Percentiles rank a stretch among this genome's conserved stretches.
phyloP scores from a whole-genome alignment of 768 basidiomycete species.

The Russula griseocarnosa region DNA sequence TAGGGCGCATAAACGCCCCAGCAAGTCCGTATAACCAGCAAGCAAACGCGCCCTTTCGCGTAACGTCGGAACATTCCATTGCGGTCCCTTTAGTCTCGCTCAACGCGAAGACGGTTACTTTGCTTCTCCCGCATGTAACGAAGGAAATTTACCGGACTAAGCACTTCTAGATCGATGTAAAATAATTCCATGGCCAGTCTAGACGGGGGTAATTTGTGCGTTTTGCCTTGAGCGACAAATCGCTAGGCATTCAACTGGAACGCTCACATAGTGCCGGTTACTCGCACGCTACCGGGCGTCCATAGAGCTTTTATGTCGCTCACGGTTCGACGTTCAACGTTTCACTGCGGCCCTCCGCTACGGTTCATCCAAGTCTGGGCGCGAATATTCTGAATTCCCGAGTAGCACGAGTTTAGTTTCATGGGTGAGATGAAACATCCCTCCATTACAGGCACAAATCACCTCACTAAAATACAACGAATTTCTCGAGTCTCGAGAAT shows the following conservation, averaged over 20 bases:
- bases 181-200: background rate
- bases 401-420: background rate
- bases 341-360: background rate
- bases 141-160: background rate
- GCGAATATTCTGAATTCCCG: background rate
- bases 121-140: conserved; percentile 20
- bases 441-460: background rate
- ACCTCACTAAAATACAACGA: conserved; percentile 5
- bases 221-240: conserved; percentile 1
- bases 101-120: background rate
- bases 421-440: background rate
- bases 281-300: conserved; percentile 6
- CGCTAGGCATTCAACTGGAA: background rate
- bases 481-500: conserved; percentile 3
- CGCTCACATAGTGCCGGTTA: background rate
- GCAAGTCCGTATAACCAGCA: background rate
- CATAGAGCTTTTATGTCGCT: conserved; percentile 8
- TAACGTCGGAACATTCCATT: conserved; percentile 12
- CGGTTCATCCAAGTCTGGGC: background rate
- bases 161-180: background rate
- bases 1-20: conserved; percentile 6
- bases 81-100: background rate
- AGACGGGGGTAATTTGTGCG: background rate
- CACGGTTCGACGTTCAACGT: background rate
- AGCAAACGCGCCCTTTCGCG: background rate